These are phyloP conservation scores for Candolleomyces efflorescens DNA, from an alignment of 768 basidiomycete genomes.

Conservation along the genomic window DNA sequence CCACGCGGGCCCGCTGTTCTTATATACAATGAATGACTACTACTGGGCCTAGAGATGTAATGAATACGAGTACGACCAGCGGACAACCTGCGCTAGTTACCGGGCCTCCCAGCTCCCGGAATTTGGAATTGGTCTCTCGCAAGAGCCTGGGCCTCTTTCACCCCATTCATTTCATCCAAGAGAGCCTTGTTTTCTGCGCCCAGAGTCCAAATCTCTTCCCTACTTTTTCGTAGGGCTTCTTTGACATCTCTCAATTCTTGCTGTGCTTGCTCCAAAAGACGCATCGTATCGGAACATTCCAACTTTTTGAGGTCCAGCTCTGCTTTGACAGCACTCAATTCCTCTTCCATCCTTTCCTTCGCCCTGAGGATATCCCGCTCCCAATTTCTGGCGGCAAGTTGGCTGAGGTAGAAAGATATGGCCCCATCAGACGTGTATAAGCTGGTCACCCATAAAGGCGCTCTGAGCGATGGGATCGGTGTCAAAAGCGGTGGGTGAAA, in stretches of 20 bases:
- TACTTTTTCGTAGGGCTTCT: not conserved
- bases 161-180: not conserved
- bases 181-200: not conserved
- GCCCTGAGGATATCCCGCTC: not conserved
- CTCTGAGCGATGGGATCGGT: no score
- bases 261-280: not conserved
- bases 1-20: no score
- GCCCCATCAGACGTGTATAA: constrained; percentile 11
- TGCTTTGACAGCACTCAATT: not conserved
- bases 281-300: not conserved
- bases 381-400: not conserved
- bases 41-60: no score
- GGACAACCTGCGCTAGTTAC: no score
- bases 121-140: not conserved
- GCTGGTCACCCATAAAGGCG: no score
- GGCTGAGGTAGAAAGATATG: constrained; percentile 11
- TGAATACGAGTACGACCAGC: no score
- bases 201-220: not conserved
- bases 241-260: not conserved
- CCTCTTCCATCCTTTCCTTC: not conserved
- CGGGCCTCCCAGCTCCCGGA: no score
- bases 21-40: no score
- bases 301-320: not conserved
- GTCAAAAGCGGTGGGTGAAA: no score
- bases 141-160: not conserved